Evolutionary conservation across 306 rosid species (phyloP).

Genomic region (Sphenostylis stenocarpa): DNA sequence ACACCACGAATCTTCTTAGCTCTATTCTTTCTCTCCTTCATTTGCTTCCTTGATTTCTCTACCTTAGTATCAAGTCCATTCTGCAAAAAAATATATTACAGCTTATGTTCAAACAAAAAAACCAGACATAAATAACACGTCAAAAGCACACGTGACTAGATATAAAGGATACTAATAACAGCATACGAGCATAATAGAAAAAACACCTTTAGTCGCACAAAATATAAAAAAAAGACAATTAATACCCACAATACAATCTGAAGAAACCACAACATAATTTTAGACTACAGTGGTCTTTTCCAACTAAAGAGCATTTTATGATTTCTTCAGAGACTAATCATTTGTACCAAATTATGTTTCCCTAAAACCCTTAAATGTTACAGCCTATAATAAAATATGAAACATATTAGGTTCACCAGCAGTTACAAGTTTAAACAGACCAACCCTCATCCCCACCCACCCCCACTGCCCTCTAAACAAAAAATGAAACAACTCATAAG

Average conservation of each 20-base stretch:
- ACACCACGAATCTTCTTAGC: conserved; percentile 94
- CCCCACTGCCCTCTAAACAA: not conserved
- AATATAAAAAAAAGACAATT: not conserved
- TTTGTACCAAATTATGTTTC: not conserved
- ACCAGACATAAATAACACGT: not conserved
- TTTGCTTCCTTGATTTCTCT: conserved; percentile 87
- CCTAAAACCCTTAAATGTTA: not conserved
- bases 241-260: not conserved
- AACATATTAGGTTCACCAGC: not conserved
- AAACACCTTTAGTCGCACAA: not conserved
- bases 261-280: not conserved
- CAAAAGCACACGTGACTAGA: too few species aligned
- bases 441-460: too few species aligned
- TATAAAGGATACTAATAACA: too few species aligned
- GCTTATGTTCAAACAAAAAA: not conserved
- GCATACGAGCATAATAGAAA: not conserved
- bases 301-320: not conserved
- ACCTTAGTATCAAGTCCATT: conserved; percentile 89
- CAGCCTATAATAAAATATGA: not conserved
- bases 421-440: not conserved
- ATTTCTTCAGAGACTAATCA: not conserved
- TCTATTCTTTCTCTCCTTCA: conserved; percentile 95
- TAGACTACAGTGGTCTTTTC: not conserved
- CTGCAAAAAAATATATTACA: conserved; percentile 33
- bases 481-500: not conserved